Base-by-base conservation (phyloP, 228 moss, liverwort and hornwort genomes). In the Sphagnum magellanicum region DNA sequence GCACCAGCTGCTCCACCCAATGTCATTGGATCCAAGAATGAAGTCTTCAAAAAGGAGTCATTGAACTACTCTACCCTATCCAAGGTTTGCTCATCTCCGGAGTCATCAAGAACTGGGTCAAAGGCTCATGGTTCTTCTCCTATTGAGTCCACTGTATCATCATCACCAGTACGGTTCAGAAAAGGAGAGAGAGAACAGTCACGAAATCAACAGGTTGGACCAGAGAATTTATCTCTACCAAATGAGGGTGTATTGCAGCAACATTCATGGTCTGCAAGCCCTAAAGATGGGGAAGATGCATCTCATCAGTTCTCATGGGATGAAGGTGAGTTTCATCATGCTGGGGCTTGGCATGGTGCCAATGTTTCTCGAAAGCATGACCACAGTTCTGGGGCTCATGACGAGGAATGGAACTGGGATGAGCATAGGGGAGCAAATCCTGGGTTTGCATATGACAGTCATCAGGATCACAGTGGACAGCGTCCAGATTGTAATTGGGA, bases 61-160 rank as follows among this genome's bases (percentile, higher is more conserved):
- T 70, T 72, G 50, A 80, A 73, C 78, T 80, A 63, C 53, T 91
- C 88, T 46, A 87, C 84, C 71, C 89, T 89, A 14, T 91, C 93
- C 14, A 96, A 92, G 74, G 78, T 82, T 71, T 90, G 90, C 17
- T 68, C 76, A 61, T 89, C 83, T 67, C 85, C 83, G 55, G 85
- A 75, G 64, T 90, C 89, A 52, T 91, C 93, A 66, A 89, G 81
- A 60, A 79, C 77, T 71, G 80, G 85, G 61, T 82, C 91, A 71
- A 98, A 90, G 80, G 88, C 72, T 50, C 67, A 84, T 55, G 81
- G 74, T 67, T 98, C 97, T 74, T 97, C 97, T 75, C 93, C 97
- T 51, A 75, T 89, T 64, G 97, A 93, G 51, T 98, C 97, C 6
- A 98, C 93, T 63, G 97, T 98, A 63, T 98, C 97, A 59, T 93